Conservation (phyloP, 768 basidiomycete species). For the Mycena galericulata region DNA sequence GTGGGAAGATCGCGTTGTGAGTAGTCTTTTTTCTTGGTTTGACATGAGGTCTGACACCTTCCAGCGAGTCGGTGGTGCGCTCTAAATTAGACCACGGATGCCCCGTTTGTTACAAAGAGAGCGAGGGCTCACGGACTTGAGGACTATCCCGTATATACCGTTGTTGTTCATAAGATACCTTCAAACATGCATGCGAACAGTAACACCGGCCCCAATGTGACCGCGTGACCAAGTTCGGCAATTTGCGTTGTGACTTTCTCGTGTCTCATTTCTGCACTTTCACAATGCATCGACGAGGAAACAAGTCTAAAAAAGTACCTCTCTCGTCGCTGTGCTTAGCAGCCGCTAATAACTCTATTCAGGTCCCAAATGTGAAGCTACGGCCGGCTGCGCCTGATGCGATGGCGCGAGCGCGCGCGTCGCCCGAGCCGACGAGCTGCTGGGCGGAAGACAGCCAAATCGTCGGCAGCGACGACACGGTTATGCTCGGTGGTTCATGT, state of each 20-base stretch:
- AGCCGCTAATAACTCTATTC: background rate
- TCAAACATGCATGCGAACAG: too few relatives aligned
- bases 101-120: conserved; percentile 78
- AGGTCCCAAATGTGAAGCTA: conserved; percentile 89
- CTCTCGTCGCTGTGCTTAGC: background rate
- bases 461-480: conserved; percentile 57
- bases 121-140: conserved; percentile 55
- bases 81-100: conserved; percentile 76
- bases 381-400: conserved; percentile 67
- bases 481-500: conserved; percentile 57
- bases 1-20: conserved; percentile 85
- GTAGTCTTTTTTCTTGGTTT: conserved; percentile 44
- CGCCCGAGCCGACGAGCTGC: conserved; percentile 47
- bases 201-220: conserved; percentile 4
- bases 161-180: too few relatives aligned
- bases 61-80: conserved; percentile 78
- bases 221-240: too few relatives aligned
- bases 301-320: conserved; percentile 75
- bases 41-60: conserved; percentile 24
- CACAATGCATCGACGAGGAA: conserved; percentile 63
- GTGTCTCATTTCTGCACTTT: background rate
- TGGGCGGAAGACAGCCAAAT: conserved; percentile 63
- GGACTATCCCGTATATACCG: too few relatives aligned
- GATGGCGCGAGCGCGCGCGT: conserved; percentile 42
- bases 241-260: too few relatives aligned